A percentile compares a stretch with the other conserved stretches of the same genome.
Conservation (phyloP, 331 rosid species). For the Dryas integrifolia region DNA sequence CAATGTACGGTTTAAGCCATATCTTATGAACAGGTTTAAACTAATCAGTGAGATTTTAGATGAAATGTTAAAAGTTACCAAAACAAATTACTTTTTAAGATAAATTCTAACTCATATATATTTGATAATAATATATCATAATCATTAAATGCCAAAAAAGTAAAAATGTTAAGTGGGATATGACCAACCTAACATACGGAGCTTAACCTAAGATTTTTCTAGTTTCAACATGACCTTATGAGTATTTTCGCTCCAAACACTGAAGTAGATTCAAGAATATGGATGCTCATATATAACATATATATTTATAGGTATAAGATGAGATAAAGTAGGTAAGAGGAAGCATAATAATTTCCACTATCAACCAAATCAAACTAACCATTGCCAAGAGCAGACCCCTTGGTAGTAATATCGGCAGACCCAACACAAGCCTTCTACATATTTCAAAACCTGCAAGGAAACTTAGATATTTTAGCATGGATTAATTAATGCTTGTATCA, state of each 20-base stretch:
- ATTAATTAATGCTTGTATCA: background rate
- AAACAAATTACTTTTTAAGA: too few species aligned
- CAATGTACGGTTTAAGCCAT: too few species aligned
- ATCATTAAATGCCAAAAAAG: background rate
- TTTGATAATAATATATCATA: background rate
- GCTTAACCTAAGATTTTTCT: background rate
- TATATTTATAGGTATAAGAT: background rate
- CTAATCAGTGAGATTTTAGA: too few species aligned
- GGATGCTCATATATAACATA: background rate
- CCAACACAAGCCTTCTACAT: slow-evolving; percentile 98
- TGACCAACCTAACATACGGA: background rate
- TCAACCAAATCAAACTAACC: slow-evolving; percentile 49
- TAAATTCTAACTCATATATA: too few species aligned
- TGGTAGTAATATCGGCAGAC: slow-evolving; percentile 93
- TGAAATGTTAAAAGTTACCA: too few species aligned
- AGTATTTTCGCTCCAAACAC: background rate
- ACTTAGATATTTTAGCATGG: slow-evolving; percentile 4
- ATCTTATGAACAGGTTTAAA: too few species aligned
- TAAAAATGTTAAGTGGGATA: background rate
- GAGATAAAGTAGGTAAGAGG: slow-evolving; percentile 7
- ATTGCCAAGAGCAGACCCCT: slow-evolving; percentile 97
- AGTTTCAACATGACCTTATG: background rate
- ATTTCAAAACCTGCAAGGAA: slow-evolving; percentile 70
- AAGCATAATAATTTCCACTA: slow-evolving; percentile 13
- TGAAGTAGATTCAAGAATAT: background rate